Evolutionary conservation across 257 asterid genomes (phyloP).

Genomic region (Petunia axillaris): DNA sequence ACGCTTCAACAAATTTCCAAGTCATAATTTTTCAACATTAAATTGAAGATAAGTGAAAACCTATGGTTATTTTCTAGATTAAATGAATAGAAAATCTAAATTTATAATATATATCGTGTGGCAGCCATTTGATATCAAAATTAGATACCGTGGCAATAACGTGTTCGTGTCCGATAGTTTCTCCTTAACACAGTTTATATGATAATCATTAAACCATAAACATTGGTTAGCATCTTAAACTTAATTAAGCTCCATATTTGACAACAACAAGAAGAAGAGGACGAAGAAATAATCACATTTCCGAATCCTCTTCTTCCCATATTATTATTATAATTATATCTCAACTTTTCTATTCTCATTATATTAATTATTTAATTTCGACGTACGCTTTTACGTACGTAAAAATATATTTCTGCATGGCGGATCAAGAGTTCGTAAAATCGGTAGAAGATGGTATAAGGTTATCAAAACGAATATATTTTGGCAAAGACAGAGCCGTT

Average conservation of each 20-base stretch:
- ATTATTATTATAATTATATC: neutral
- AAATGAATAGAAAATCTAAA: no score
- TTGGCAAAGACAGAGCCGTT: conserved; percentile 85
- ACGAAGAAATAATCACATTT: neutral
- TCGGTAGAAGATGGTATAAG: conserved; percentile 91
- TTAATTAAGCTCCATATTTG: neutral
- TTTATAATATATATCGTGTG: neutral
- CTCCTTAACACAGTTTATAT: conserved; percentile 26
- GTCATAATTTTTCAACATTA: no score
- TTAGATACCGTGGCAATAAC: neutral
- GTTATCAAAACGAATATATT: conserved; percentile 77
- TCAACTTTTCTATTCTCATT: neutral
- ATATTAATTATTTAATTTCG: no score
- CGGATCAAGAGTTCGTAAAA: conserved; percentile 61
- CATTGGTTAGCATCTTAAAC: conserved; percentile 3
- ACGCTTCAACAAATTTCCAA: no score
- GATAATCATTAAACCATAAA: neutral
- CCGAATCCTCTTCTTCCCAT: conserved; percentile 22
- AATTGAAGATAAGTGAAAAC: no score
- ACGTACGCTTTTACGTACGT: conserved; percentile 1
- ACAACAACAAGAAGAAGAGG: conserved; percentile 16
- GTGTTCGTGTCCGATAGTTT: conserved; percentile 25
- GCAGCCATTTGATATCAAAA: neutral
- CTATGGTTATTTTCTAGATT: no score
- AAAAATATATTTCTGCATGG: neutral